Base-by-base conservation (phyloP, 768 basidiomycete species). In the Suillus ampliporus region DNA sequence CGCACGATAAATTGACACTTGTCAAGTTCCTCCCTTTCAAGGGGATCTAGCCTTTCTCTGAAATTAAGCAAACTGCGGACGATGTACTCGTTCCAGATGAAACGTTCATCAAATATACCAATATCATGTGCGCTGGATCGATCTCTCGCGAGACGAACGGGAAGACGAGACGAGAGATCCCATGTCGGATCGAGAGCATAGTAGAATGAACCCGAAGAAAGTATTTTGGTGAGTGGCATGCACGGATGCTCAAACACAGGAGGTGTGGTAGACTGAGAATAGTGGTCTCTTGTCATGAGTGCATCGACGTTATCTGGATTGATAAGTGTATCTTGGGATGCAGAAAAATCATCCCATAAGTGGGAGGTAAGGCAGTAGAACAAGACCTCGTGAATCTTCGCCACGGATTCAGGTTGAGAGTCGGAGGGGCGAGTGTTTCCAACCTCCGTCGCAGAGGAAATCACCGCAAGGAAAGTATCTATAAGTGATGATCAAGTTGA, bases 71-170 rank as follows among this genome's bases (percentile, higher is more conserved):
- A 78, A 69, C 94, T 92, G 47, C 88, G 83, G 50, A 96, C 85
- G 58, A 99, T 89, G 69, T 89, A 96, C 68, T 92, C 89, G 72
- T 99, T 99, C 97, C 97, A 99, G 14, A 99, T 86, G 72, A 96
- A 97, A 57, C 92, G 85, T 59, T 89, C 88, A 72, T 96, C 94
- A 67, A 89, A 94, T n/a, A 81, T 78, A 26, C 79, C 81, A 10
- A 83, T 72, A 68, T 91, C 87, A 64, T 78, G 78, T 44, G 74
- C 72, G 51, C 76, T 65, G 43, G 70, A 77, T 59, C 72, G 76
- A 68, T 84, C 83, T 72, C 86, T 79, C 62, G 82, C 76, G 56
- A 95, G 75, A 4, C 95, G 86, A 38, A 87, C 84, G 17, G 89
- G 80, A 43, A 99, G 80, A 50, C 96, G 81, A 1, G 93, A 90